Evolutionary conservation across 2,329 filamentous ascomycete species (phyloP).

Genomic region (Hypoxylon sp.): DNA sequence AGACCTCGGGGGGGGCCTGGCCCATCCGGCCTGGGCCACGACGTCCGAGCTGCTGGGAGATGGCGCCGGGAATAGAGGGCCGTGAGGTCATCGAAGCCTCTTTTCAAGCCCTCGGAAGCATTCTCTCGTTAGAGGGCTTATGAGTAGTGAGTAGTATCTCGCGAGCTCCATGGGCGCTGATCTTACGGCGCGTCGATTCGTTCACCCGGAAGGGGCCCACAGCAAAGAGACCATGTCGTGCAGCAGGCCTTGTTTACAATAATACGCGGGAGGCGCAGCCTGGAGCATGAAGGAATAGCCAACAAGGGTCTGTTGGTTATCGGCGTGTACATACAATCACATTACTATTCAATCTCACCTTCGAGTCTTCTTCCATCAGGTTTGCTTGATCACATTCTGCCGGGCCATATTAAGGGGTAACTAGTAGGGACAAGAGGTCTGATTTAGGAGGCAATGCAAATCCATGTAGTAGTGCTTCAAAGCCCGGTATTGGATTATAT

Average conservation of each 20-base stretch:
- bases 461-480: slow-evolving; percentile 26
- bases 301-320: slow-evolving; percentile 32
- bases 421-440: slow-evolving; percentile 30
- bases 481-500: slow-evolving; percentile 38
- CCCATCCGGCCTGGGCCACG: slow-evolving; percentile 35
- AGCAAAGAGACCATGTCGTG: slow-evolving; percentile 47
- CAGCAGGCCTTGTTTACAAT: slow-evolving; percentile 48
- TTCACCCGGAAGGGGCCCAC: slow-evolving; percentile 43
- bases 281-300: slow-evolving; percentile 29
- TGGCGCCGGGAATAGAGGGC: slow-evolving; percentile 34
- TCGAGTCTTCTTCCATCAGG: slow-evolving; percentile 22
- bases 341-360: slow-evolving; percentile 35
- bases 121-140: slow-evolving; percentile 26
- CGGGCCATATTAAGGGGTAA: slow-evolving; percentile 36
- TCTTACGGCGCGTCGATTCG: slow-evolving; percentile 39
- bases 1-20: slow-evolving; percentile 35
- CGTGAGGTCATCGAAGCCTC: slow-evolving; percentile 48
- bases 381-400: slow-evolving; percentile 30
- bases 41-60: slow-evolving; percentile 46
- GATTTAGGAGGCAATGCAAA: slow-evolving; percentile 27
- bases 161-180: slow-evolving; percentile 29
- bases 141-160: slow-evolving; percentile 36
- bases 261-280: slow-evolving; percentile 37
- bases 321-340: slow-evolving; percentile 19
- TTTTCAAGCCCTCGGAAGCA: slow-evolving; percentile 41